A percentile compares a stretch with the other conserved stretches of the same genome.
Evolutionary conservation across 306 rosid species (phyloP).

Genomic region (Cucumis melo): DNA sequence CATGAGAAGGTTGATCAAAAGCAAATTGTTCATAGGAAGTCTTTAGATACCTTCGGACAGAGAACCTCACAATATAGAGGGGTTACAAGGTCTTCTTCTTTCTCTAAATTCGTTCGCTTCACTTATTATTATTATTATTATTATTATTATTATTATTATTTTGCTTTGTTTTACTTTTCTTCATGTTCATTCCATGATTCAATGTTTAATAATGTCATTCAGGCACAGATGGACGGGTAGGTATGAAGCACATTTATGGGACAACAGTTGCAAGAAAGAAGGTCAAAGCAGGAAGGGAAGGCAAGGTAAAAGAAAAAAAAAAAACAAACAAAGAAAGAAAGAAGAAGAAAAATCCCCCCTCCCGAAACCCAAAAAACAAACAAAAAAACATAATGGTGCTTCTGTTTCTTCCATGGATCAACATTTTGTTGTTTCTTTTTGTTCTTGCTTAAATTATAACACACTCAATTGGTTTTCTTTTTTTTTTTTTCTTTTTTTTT

Average conservation of each 20-base stretch:
- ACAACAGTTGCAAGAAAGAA: slow-evolving; percentile 85
- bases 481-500: slow-evolving; percentile 2
- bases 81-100: slow-evolving; percentile 57
- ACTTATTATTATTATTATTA: neutral
- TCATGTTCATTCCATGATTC: neutral
- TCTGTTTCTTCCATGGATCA: neutral
- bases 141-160: neutral
- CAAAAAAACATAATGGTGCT: neutral
- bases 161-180: neutral
- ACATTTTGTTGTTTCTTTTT: slow-evolving; percentile 4
- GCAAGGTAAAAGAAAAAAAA: slow-evolving; percentile 40
- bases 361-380: neutral
- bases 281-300: slow-evolving; percentile 97
- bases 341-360: neutral
- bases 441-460: slow-evolving; percentile 5
- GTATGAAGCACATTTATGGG: slow-evolving; percentile 97
- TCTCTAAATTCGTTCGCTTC: neutral
- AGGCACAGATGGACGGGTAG: slow-evolving; percentile 97
- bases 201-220: slow-evolving; percentile 13
- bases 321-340: neutral
- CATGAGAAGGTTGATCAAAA: slow-evolving; percentile 48
- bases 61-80: slow-evolving; percentile 90
- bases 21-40: slow-evolving; percentile 72
- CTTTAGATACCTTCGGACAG: slow-evolving; percentile 83
- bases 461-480: neutral